Evolutionary conservation across 1,139 yeast genomes (phyloP), one percentile per base, ranked within the genome.

Genomic region (Cylindricascospora bacillispora): DNA sequence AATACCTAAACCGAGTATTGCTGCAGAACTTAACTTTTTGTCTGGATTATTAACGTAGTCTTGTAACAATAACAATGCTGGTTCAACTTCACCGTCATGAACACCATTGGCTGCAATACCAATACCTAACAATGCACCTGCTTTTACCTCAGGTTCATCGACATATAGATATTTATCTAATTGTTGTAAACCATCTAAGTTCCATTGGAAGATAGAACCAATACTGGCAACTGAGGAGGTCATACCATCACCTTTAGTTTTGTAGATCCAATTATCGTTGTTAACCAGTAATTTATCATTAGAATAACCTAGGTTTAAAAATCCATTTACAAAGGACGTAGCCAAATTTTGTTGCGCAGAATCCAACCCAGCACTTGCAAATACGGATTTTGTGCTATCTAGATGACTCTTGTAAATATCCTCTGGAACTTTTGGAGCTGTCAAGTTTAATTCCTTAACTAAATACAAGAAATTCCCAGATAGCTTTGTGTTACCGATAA

Each of bases 271-370:
- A 41, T 73, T 70, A 38, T 78, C 92, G 41, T 74, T 82, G 27
- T 80, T 80, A 38, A 76, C 71, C 39, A 86, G 63, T 41, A 86
- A 65, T 54, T 82, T 83, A 56, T 89, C 97, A 31, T 71, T 67
- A 38, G 93, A 86, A 50, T 73, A 86, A 35, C 98, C 98, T 45
- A 89, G 71, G 57, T 89, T 92, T 43, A 85, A 68, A 53, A 86
- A 83, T 3, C 89, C 81, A 52, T 85, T 92, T 31, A 86, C 97
- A 58, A 92, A 89, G 13, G 92, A 73, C 4, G 93, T 76, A n/a
- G 97, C 98, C 47, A 89, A 66, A 54, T 86, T 89, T 57, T 89
- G 97, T 53, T 85, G 86, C 13, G 95, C 95, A 25, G 95, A 81
- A 56, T 85, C 95, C 41, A 85, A 64, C n/a, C 79, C 70, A 3